These are phyloP conservation scores for Bipolaris cookei DNA, from an alignment of 2,329 filamentous ascomycete genomes.

Conservation along the genomic window DNA sequence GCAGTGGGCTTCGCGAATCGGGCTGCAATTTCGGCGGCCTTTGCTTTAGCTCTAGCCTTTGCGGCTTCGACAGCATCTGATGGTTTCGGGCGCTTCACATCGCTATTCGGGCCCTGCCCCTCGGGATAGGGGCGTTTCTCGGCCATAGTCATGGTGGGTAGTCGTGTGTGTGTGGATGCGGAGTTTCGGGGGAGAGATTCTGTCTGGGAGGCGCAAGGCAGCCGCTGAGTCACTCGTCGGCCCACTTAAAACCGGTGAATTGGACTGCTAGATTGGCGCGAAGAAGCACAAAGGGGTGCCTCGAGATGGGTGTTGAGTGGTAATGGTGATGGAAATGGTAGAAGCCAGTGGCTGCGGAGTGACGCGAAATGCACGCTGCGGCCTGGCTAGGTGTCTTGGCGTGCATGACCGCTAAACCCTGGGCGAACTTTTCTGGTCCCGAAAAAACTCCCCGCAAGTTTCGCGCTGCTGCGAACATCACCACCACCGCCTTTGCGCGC, in stretches of 20 bases:
- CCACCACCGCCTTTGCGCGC: conserved; percentile 21
- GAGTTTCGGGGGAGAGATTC: conserved; percentile 9
- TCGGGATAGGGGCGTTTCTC: conserved; percentile 54
- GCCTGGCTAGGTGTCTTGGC: conserved; percentile 22
- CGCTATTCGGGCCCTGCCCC: conserved; percentile 37
- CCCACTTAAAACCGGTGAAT: not conserved
- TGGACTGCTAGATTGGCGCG: not conserved
- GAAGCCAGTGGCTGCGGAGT: conserved; percentile 17
- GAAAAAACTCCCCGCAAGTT: conserved; percentile 40
- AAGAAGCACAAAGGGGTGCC: not conserved
- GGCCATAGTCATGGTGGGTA: conserved; percentile 39
- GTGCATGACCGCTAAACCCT: conserved; percentile 30
- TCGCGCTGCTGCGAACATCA: conserved; percentile 17
- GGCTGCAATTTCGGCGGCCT: conserved; percentile 44
- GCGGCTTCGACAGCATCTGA: conserved; percentile 40
- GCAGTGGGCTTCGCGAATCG: conserved; percentile 36
- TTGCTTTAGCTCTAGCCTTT: conserved; percentile 43
- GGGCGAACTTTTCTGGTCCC: conserved; percentile 38
- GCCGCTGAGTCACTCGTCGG: not conserved
- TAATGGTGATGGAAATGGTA: conserved; percentile 6
- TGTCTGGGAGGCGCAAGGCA: conserved; percentile 2
- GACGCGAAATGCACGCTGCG: conserved; percentile 23
- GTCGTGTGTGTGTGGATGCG: conserved; percentile 10
- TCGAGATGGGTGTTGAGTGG: not conserved
- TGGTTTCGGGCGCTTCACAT: conserved; percentile 51